These are phyloP conservation scores for Fusarium hainanense DNA, from an alignment of 2,329 filamentous ascomycete genomes.

Conservation along the genomic window DNA sequence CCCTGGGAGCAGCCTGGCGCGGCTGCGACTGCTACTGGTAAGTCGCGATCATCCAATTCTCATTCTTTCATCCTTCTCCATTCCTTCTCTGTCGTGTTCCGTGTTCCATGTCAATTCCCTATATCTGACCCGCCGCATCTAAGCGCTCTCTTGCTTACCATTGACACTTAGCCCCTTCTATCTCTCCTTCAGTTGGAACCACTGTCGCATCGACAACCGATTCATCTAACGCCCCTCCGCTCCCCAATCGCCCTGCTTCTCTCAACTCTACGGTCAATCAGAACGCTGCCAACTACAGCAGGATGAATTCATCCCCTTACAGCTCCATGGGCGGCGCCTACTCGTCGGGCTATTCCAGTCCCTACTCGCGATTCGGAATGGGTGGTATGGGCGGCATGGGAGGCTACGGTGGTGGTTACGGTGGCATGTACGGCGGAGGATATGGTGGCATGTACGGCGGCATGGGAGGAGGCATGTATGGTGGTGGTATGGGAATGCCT, in stretches of 20 bases:
- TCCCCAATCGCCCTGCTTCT: conserved; percentile 84
- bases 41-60: conserved; percentile 45
- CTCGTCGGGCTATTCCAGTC: conserved; percentile 54
- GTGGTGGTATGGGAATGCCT: conserved; percentile 63
- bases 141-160: conserved; percentile 44
- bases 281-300: conserved; percentile 85
- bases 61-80: background rate
- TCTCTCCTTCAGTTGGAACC: conserved; percentile 56
- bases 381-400: conserved; percentile 23
- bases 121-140: conserved; percentile 6
- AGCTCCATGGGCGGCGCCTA: conserved; percentile 58
- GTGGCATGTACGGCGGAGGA: conserved; percentile 45
- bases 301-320: conserved; percentile 65
- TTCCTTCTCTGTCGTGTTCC: background rate
- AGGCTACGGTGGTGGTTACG: conserved; percentile 25
- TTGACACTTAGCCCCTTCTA: conserved; percentile 50
- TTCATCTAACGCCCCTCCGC: conserved; percentile 67
- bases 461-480: conserved; percentile 55
- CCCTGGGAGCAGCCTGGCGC: conserved; percentile 91
- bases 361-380: conserved; percentile 57
- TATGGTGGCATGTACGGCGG: conserved; percentile 55
- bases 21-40: conserved; percentile 62
- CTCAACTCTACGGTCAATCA: conserved; percentile 85
- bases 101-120: conserved; percentile 1
- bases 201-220: conserved; percentile 52